Evolutionary conservation across 179 eudicot species (phyloP), one percentile per base, ranked within the genome.

Genomic region (Drosera spatulata): DNA sequence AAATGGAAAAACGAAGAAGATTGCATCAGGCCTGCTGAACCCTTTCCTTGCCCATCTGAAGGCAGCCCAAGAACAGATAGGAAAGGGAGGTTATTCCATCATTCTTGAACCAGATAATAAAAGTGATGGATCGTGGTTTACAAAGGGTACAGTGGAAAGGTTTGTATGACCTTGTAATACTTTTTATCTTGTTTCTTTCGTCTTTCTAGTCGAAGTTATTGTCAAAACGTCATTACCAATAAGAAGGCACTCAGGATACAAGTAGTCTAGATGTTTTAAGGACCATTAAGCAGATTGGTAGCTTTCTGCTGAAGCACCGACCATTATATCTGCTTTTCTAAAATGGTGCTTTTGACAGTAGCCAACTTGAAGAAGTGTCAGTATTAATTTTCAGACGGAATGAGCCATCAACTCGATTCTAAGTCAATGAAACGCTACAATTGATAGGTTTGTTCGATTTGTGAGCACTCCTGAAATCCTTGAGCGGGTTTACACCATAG

Each of bases 391-490:
- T 10, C 39, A 10, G 2, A 37, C 8, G 37, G 8, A 7, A 60
- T 41, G 45, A 48, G 39, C 10, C 58, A 14, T 55, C 50, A 22
- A 50, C 47, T 5, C 43, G n/a, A 51, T 12, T 6, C 14, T 12
- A 7, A 2, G 13, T 50, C 39, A 46, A 39, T 62, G 39, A 13
- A 50, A 43, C 9, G 40, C 41, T 15, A 7, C 8, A 7, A 42
- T 43, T 57, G 11, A 56, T 63, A 93, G 99, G 84, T 94, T 90
- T 80, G 97, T 94, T 76, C 95, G 97, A 52, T 94, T 90, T 79
- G 99, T 94, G 77, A 94, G 96, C 72, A 90, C 87, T 56, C 99
- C 96, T 1, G 99, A 90, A 80, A 82, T 94, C 65, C 83, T 90
- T 67, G 99, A 90, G 79, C 81, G 97, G 58, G 99, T 87, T 8